A percentile compares a stretch with the other conserved stretches of the same genome.
These are phyloP conservation scores for Huntiella bhutanensis DNA, from an alignment of 2,329 filamentous ascomycete species.

Conservation along the genomic window DNA sequence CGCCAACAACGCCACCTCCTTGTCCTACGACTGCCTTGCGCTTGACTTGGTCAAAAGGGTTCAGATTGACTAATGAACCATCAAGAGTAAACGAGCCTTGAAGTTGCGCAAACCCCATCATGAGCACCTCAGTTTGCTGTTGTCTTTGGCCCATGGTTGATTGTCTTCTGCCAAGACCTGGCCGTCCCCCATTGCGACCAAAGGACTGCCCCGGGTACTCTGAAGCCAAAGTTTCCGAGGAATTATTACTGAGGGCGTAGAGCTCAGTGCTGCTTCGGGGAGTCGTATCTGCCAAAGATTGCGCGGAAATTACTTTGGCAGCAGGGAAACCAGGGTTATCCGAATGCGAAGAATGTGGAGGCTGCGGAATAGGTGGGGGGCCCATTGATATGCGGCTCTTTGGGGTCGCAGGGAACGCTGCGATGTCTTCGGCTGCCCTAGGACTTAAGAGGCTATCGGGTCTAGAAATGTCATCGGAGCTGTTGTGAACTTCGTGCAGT, in stretches of 20 bases:
- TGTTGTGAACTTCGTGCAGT: conserved; percentile 18
- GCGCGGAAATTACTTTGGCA: conserved; percentile 55
- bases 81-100: conserved; percentile 84
- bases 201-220: conserved; percentile 50
- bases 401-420: neutral
- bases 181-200: conserved; percentile 17
- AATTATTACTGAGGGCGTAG: conserved; percentile 87
- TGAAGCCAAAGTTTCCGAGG: conserved; percentile 77
- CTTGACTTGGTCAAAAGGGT: conserved; percentile 88
- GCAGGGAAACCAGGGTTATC: conserved; percentile 40
- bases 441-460: conserved; percentile 25
- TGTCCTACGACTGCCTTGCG: conserved; percentile 81
- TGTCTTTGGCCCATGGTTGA: conserved; percentile 26
- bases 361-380: neutral
- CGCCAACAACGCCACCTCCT: conserved; percentile 66
- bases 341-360: neutral
- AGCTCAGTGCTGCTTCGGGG: conserved; percentile 87
- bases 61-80: conserved; percentile 73
- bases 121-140: conserved; percentile 54
- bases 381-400: conserved; percentile 2
- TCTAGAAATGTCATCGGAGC: conserved; percentile 14
- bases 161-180: conserved; percentile 27
- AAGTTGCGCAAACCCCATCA: conserved; percentile 96
- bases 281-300: conserved; percentile 34
- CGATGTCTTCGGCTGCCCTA: neutral